Evolutionary conservation across 306 rosid species (phyloP).

Genomic region (Cucurbita maxima): DNA sequence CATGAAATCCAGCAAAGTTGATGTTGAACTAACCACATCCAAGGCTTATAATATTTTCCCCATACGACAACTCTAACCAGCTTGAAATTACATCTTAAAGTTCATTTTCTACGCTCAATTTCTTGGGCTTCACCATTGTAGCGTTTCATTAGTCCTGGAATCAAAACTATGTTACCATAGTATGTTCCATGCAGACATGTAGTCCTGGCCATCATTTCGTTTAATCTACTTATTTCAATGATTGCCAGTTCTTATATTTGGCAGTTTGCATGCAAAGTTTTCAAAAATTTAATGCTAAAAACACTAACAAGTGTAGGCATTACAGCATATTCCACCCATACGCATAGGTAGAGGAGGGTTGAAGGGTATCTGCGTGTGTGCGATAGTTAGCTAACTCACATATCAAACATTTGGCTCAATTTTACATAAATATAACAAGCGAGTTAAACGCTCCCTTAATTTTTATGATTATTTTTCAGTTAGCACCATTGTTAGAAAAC

Average conservation of each 20-base stretch:
- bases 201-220: neutral
- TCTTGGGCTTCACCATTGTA: neutral
- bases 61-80: neutral
- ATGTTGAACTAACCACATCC: neutral
- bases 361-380: too few relatives aligned
- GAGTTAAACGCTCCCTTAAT: too few relatives aligned
- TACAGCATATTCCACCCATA: neutral
- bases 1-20: neutral
- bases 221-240: neutral
- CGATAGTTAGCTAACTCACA: too few relatives aligned
- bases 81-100: neutral
- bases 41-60: neutral
- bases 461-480: too few relatives aligned
- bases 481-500: too few relatives aligned
- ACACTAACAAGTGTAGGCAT: neutral
- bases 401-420: too few relatives aligned
- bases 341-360: too few relatives aligned
- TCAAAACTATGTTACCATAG: neutral
- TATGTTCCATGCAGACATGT: neutral
- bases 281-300: neutral
- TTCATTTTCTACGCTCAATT: neutral
- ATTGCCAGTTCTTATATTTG: neutral
- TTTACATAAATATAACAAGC: too few relatives aligned
- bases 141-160: neutral
- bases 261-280: neutral